Evolutionary conservation across 2,329 filamentous ascomycete species (phyloP), one percentile per base, ranked within the genome.

Genomic region (Ophiostoma angusticollis): DNA sequence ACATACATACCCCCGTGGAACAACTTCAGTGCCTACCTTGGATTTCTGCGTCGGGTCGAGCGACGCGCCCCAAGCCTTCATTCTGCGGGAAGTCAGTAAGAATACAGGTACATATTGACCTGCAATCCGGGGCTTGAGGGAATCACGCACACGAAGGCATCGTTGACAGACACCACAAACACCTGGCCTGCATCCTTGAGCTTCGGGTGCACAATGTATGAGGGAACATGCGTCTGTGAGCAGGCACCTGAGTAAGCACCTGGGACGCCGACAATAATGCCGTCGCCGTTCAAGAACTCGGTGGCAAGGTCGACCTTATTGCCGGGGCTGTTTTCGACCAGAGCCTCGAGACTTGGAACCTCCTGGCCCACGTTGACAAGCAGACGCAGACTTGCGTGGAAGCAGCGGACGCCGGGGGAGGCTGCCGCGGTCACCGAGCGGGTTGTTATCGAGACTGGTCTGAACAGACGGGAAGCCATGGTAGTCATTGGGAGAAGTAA

Each of bases 101-200:
- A 23, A 24, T n/a, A n/a, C n/a, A n/a, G n/a, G n/a, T n/a, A n/a
- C n/a, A n/a, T n/a, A n/a, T n/a, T n/a, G n/a, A n/a, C n/a, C n/a
- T n/a, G n/a, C n/a, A n/a, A n/a, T n/a, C n/a, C n/a, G n/a, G n/a
- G n/a, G n/a, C n/a, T n/a, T n/a, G n/a, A n/a, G n/a, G n/a, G n/a
- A n/a, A n/a, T n/a, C 7, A 63, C 82, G 62, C 68, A 93, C 83
- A 94, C 87, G 58, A 95, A 95, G 16, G 86, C 75, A 58, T 96
- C 89, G 57, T 96, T 96, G 56, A 95, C 87, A 13, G 83, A 78
- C 41, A 96, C 77, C 29, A 96, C 84, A 54, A 93, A 93, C 32
- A 94, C 83, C 53, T 81, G 70, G 35, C 86, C 87, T 22, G 83
- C 84, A 44, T 79, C 68, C 63, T 83, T 83, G 50, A 93, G 70